A percentile compares a stretch with the other conserved stretches of the same genome.
Evolutionary conservation across 2,329 filamentous ascomycete species (phyloP).

Genomic region (Exophiala lecanii-corni): DNA sequence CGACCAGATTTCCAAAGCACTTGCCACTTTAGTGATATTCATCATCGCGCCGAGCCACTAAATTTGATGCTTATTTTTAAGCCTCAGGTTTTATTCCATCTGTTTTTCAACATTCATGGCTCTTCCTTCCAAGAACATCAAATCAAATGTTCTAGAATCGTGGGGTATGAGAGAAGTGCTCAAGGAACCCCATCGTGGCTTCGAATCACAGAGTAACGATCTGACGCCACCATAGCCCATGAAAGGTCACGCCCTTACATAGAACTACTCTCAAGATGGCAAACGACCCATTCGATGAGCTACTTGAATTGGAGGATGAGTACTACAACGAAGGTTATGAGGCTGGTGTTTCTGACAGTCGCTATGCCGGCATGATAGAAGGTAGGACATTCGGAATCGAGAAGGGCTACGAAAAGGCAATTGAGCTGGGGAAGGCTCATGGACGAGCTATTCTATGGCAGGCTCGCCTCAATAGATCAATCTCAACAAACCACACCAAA

Average conservation of each 20-base stretch:
- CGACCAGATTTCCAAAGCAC: too few relatives aligned
- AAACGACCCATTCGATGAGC: conserved; percentile 51
- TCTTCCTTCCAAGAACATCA: too few relatives aligned
- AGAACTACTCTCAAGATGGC: conserved; percentile 37
- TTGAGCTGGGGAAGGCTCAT: conserved; percentile 72
- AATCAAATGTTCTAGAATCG: too few relatives aligned
- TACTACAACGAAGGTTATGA: conserved; percentile 82
- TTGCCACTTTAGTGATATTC: not conserved
- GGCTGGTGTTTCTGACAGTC: conserved; percentile 70
- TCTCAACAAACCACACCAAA: conserved; percentile 2
- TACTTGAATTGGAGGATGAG: conserved; percentile 57
- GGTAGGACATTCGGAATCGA: conserved; percentile 86
- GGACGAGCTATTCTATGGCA: conserved; percentile 81
- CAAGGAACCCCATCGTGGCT: too few relatives aligned
- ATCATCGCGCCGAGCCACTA: conserved; percentile 5
- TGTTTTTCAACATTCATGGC: not conserved
- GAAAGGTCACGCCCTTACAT: too few relatives aligned
- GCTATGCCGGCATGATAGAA: conserved; percentile 74
- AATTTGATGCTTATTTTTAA: conserved; percentile 18
- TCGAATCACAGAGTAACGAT: too few relatives aligned
- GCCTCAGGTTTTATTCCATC: conserved; percentile 5
- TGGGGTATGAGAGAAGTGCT: too few relatives aligned
- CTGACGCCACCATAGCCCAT: too few relatives aligned
- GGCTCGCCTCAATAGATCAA: conserved; percentile 52
- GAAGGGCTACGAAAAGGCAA: conserved; percentile 89